Base-by-base conservation (phyloP, 148 eudicot genomes). In the Arctostaphylos glauca region DNA sequence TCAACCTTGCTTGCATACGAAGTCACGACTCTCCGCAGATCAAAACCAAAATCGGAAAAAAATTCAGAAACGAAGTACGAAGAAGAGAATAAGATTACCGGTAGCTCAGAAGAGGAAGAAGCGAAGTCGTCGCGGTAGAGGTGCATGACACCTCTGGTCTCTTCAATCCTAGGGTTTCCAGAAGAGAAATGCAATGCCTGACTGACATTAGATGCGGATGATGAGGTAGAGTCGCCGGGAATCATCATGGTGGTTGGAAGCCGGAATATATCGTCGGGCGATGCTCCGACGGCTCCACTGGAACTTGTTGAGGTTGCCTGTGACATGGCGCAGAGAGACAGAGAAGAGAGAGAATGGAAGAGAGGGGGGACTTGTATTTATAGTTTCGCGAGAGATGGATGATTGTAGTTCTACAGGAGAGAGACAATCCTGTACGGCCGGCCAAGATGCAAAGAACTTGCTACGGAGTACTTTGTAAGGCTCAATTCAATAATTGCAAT, bases 91-190 rank as follows among this genome's bases (percentile, higher is more conserved):
- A 12, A n/a, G 38, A 21, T 78, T 89, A 96, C 99, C 75, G 98
- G 97, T 54, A 93, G 89, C 41, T 82, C 81, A 21, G 90, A 77
- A 59, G 91, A 72, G 4, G 96, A 58, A 18, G 91, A 87, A 41
- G 81, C 82, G 75, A 83, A 78, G 44, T 92, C 91, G 76, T 86
- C 76, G 49, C 87, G 87, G 87, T 52, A 92, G 76, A 92, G 88
- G 89, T 89, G 94, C 90, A 94, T 88, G 79, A 92, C 86, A 54
- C 98, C 96, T 44, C 92, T 89, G 78, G 91, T 91, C 83, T 95
- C 94, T 90, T 95, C 98, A 74, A 95, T 92, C 81, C 92, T 92
- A 86, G 98, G 98, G 94, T 95, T 95, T 76, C 98, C 98, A n/a
- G 97, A 96, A 5, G 98, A 90, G 84, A 96, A 96, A 31, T 91